Base-by-base conservation (phyloP, 768 basidiomycete species). In the Cytidiella melzeri region DNA sequence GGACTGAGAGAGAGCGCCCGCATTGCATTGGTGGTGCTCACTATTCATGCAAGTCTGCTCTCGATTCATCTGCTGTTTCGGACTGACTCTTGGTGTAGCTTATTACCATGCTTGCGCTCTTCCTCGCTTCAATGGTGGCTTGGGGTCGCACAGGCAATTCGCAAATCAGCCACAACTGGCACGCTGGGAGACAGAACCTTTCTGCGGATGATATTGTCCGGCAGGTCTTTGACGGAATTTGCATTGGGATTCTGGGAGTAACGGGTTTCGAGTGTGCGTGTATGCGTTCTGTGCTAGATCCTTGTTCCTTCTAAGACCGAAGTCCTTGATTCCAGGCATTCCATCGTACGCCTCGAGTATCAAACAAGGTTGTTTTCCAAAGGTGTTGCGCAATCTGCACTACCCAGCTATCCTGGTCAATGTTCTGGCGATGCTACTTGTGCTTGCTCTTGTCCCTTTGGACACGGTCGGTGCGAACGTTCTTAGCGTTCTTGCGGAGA, bases 241-340 rank as follows among this genome's bases (percentile, higher is more conserved):
- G 84, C 55, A 67, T 90, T 3, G 78, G 82, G 0, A 81, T 87
- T 70, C 68, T 90, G 1, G 84, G 84, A 0, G 69, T 87, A 28
- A 87, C 87, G 1, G 86, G 83, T 6, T 80, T 81, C 57, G 81
- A 83, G 73, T 83, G 83, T 83, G 48, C 34, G 52, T 13, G 40
- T 15, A 11, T 4, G 18, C 40, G 19, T 45, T 15, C 28, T 20
- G 12, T 41, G 37, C 23, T 5, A 24, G 15, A 38, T 51, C 5
- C 24, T 39, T 34, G 28, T 21, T 39, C 34, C 28, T 1, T 9
- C 27, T 10, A 36, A 47, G 28, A 24, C 3, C 34, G 28, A 41
- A 4, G 19, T 13, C 28, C 6, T 28, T 5, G 26, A 10, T 47
- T 44, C 73, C 30, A 73, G 83, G 83, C 48, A 73, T 76, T 0